These are phyloP conservation scores for Mallotus repandus DNA, from an alignment of 441 rosid genomes.

Conservation along the genomic window DNA sequence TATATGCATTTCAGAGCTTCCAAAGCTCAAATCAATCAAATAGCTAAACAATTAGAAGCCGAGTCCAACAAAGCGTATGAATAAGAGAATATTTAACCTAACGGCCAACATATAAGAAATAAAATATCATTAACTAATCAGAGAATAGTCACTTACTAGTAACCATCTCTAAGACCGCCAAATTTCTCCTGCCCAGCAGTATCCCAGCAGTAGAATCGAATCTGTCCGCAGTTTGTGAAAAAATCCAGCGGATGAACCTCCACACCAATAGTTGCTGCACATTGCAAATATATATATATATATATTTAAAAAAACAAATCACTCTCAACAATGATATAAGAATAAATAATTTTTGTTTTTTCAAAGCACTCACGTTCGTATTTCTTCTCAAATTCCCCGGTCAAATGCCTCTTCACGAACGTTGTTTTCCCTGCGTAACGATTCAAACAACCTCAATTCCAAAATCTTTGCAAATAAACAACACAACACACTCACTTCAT, in stretches of 20 bases:
- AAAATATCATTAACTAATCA: no score
- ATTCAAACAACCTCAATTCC: no score
- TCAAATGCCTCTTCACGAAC: conserved; percentile 55
- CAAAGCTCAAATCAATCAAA: no score
- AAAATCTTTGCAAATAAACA: no score
- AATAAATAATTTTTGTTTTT: neutral
- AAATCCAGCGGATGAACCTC: conserved; percentile 70
- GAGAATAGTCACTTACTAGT: conserved; percentile 36
- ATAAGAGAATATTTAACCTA: no score
- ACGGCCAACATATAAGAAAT: no score
- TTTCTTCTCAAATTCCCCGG: conserved; percentile 58
- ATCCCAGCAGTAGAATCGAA: conserved; percentile 63
- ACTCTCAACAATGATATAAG: neutral
- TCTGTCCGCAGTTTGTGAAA: conserved; percentile 51
- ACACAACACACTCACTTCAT: no score
- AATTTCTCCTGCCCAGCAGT: conserved; percentile 70
- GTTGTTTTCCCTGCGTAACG: conserved; percentile 48
- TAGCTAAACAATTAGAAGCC: no score
- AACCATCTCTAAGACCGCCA: conserved; percentile 69
- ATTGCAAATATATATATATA: no score
- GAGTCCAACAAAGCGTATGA: no score
- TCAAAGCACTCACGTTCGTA: conserved; percentile 43
- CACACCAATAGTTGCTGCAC: conserved; percentile 62
- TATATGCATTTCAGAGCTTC: no score
- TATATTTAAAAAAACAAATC: neutral